Evolutionary conservation across 1,284 basidiomycete genomes (phyloP), one percentile per base, ranked within the genome.

Genomic region (Tylopilus sp.): DNA sequence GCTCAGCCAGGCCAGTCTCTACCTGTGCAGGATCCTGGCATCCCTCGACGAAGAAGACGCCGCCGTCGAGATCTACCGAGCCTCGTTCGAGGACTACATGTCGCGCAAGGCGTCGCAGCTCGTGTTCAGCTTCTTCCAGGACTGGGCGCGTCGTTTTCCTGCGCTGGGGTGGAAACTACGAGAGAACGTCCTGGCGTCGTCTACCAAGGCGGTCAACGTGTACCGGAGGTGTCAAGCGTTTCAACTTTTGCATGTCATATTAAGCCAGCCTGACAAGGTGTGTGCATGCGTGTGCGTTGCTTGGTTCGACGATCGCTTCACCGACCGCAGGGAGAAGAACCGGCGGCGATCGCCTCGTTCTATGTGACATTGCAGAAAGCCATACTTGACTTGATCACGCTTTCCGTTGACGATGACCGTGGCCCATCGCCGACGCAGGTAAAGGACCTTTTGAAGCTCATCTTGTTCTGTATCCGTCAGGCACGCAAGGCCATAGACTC

Each of bases 401-500:
- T 70, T 13, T 81, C 84, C 8, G 80, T 81, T 61, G 64, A 73
- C 3, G 72, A 77, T 19, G 70, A 74, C 13, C 58, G 63, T 19
- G 67, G 71, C 4, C 69, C 89, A 48, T 87, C 82, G 25, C 74
- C 86, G 1, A 68, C 79, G 8, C 85, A 92, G 50, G 66, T 89
- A 60, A 96, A 92, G 67, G 89, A 92, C 26, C 68, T 92, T 13
- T 69, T 92, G 53, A 95, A 92, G 66, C 72, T 91, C 44, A 82
- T 75, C 0, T 70, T 92, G 7, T 68, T 79, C 18, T 79, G 82
- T 30, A 74, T 83, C 11, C 82, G 92, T 44, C 81, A 86, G 51
- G 82, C 82, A 2, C 61, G 50, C 52, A 68, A 40, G 79, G 26
- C 31, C 76, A 51, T 74, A 71, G 19, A 62, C 79, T 18, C 50